Percentiles rank a stretch among this genome's conserved stretches.
These are phyloP conservation scores for Cicer chorassanicum DNA, from an alignment of 306 rosid species.

Conservation along the genomic window DNA sequence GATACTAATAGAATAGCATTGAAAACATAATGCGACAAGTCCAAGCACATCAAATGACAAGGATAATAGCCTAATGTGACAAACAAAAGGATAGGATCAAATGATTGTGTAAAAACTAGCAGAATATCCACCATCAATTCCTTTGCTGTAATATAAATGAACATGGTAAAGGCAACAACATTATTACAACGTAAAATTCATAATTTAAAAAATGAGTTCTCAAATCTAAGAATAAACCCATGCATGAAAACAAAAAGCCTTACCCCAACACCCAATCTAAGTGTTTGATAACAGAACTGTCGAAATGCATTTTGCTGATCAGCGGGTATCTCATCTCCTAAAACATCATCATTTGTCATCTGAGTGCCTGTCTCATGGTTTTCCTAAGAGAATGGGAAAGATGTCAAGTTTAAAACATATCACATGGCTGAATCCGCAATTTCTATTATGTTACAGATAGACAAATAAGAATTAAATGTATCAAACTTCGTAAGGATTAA, in stretches of 20 bases:
- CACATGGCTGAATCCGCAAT: conserved; percentile 27
- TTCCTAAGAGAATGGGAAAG: conserved; percentile 58
- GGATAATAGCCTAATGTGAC: conserved; percentile 7
- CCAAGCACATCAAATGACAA: conserved; percentile 13
- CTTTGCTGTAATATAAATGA: conserved; percentile 35
- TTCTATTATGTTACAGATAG: neutral
- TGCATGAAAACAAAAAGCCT: conserved; percentile 42
- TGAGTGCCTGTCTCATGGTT: conserved; percentile 56
- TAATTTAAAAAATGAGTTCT: conserved; percentile 14
- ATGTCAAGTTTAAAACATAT: conserved; percentile 33
- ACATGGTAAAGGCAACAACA: neutral
- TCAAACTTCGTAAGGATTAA: conserved; percentile 4
- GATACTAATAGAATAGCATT: neutral
- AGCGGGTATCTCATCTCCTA: conserved; percentile 95
- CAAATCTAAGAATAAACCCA: neutral
- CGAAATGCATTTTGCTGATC: conserved; percentile 91
- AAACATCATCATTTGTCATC: conserved; percentile 94
- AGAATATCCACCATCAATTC: conserved; percentile 21
- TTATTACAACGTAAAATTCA: conserved; percentile 18
- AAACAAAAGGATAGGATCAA: conserved; percentile 3
- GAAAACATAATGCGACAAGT: conserved; percentile 17
- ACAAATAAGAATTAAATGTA: conserved; percentile 23
- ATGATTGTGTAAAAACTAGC: conserved; percentile 15
- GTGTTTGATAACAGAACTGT: conserved; percentile 91
- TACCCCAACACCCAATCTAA: conserved; percentile 83